A percentile compares a stretch with the other conserved stretches of the same genome.
These are phyloP conservation scores for Sporothrix schenckii DNA, from an alignment of 2,329 filamentous ascomycete genomes.

Conservation along the genomic window DNA sequence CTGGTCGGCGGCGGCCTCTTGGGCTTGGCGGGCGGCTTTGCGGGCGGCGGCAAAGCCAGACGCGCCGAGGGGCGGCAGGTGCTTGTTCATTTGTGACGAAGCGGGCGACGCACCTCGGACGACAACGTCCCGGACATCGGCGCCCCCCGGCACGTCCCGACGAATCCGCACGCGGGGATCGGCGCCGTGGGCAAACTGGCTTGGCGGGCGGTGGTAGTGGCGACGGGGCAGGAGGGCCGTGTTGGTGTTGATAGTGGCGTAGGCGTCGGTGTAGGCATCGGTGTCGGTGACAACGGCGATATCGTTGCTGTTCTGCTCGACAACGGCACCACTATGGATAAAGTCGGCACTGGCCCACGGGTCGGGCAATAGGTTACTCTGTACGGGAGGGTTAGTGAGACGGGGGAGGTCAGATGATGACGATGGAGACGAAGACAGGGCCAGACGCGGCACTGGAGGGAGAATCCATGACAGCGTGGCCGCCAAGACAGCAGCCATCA, in stretches of 20 bases:
- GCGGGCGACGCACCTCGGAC: background rate
- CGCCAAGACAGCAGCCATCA: background rate
- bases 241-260: fast-evolving
- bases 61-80: background rate
- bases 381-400: background rate
- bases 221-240: background rate
- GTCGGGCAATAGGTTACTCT: background rate
- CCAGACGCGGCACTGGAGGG: background rate
- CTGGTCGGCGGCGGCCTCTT: background rate
- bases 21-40: slow-evolving; percentile 10
- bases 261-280: background rate
- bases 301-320: too few relatives aligned
- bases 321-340: too few relatives aligned
- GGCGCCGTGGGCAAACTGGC: background rate
- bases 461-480: too few relatives aligned
- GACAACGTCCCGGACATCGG: background rate
- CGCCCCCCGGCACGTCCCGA: background rate
- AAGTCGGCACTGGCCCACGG: background rate
- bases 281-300: too few relatives aligned
- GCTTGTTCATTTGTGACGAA: background rate
- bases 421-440: background rate
- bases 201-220: background rate
- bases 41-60: slow-evolving; percentile 19
- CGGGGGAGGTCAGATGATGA: background rate
- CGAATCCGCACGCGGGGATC: background rate